These are phyloP conservation scores for Kandelia obovata DNA, from an alignment of 345 rosid genomes.

Conservation along the genomic window DNA sequence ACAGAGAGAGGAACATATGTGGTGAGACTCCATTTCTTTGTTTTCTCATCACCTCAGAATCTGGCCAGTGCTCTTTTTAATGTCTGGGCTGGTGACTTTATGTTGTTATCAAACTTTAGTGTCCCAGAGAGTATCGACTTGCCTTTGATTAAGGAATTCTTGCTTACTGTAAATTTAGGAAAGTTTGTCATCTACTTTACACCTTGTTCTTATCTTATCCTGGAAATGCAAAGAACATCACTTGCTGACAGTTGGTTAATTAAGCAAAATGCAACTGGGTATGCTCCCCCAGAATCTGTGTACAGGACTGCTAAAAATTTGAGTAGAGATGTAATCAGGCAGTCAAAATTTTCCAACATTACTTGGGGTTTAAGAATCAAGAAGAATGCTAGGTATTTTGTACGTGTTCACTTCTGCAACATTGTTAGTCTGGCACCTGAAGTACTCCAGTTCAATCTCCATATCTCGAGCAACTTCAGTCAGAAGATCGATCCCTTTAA, in stretches of 20 bases:
- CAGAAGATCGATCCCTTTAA: constrained; percentile 20
- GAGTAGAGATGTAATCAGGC: background rate
- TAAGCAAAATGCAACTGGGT: background rate
- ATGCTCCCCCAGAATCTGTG: constrained; percentile 38
- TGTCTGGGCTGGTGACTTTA: constrained; percentile 8
- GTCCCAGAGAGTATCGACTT: background rate
- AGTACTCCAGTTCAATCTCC: constrained; percentile 31
- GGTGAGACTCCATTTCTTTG: constrained; percentile 24
- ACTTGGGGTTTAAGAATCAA: constrained; percentile 48
- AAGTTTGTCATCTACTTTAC: constrained; percentile 23
- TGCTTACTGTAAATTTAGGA: background rate
- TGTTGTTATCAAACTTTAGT: constrained; percentile 9
- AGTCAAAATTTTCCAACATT: constrained; percentile 13
- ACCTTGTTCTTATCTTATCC: constrained; percentile 24
- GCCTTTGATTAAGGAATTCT: constrained; percentile 7
- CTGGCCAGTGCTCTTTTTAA: constrained; percentile 14
- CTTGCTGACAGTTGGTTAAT: background rate
- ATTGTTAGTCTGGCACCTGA: background rate
- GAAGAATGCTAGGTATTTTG: constrained; percentile 33
- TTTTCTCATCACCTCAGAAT: background rate
- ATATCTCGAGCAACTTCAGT: constrained; percentile 27
- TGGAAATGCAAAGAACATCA: background rate
- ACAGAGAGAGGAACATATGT: background rate
- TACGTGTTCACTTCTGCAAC: constrained; percentile 61
- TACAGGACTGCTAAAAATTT: constrained; percentile 41